Evolutionary conservation across 345 rosid species (phyloP), one percentile per base, ranked within the genome.

Genomic region (Eutrema japonicum): DNA sequence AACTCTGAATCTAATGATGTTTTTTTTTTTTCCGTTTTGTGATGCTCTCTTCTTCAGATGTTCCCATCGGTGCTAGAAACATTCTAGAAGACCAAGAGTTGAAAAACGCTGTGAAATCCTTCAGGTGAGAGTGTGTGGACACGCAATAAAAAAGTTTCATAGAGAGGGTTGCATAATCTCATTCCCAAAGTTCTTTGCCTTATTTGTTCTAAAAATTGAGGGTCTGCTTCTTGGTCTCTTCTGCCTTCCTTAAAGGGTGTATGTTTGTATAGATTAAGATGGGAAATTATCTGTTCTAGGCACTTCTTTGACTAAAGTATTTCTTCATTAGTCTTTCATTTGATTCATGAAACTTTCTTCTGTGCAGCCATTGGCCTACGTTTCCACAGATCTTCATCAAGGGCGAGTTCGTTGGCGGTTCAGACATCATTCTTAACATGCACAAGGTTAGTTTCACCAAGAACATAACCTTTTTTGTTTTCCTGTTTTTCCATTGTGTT

Each of bases 331-430:
- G 46, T 33, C 36, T 37, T 54, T n/a, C 2, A 29, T 58, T 27
- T 52, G 64, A 37, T 46, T n/a, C 7, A 26, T 45, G 51, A 26
- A 30, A 46, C 7, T 64, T 41, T 41, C 50, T 49, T 77, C 10
- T 69, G 26, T 82, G 83, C 85, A 95, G 99, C 85, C 74, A 80
- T 56, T 95, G 99, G 98, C 98, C 99, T 5, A 95, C 99, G 42
- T 95, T 92, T 79, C 99, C 99, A 2, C 98, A 92, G 77, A 81
- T 95, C 71, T 92, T 95, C 78, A 85, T 95, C 36, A 92, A 86
- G 72, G 99, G 99, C 33, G 98, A 95, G 82, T 92, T 95, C 64
- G 71, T 90, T 56, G 99, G 99, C 40, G 98, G 99, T 49, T 95
- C 97, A 7, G 99, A 95, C 84, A 90, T 95, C 75, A 82, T 92